Evolutionary conservation across 108 stramenopile genomes (phyloP), one percentile per base, ranked within the genome.

Genomic region (Craspedostauros australis): DNA sequence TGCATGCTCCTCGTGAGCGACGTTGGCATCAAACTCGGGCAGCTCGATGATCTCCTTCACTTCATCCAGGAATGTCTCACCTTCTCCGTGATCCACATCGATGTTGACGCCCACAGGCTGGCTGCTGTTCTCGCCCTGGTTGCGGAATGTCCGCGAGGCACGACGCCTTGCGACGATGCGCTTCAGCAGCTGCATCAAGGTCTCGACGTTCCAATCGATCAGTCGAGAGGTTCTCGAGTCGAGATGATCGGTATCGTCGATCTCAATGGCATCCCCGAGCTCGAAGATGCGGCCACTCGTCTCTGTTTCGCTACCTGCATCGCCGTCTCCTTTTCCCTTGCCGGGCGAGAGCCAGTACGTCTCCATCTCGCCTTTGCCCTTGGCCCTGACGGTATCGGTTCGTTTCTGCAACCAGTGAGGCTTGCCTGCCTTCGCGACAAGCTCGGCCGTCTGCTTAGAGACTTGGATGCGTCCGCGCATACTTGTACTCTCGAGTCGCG

Each of bases 351-450:
- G 14, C 52, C 51, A 67, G 34, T 48, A 79, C 0, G 77, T 79
- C 46, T 66, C 60, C 57, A 79, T 73, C 20, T 67, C 42, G 7
- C 73, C 73, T 56, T 79, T 75, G 0, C 77, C 77, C 46, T 79
- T 79, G 0, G 66, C 77, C 11, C 32, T 18, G 8, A 78, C 65
- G 12, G 36, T 20, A 1, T 37, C 15, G 25, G 70, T 52, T 15
- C 77, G 44, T 36, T 51, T 36, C n/a, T 66, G 53, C 24, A 66
- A 45, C 60, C 71, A 66, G 27, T 68, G 31, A 27, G 44, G 27
- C n/a, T 37, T 49, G 20, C 11, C 33, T 3, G 47, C 55, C 22
- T 19, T 46, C 28, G 39, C 47, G 0, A 79, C 32, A 23, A 74
- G 54, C n/a, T 68, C 54, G 22, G 63, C 71, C 26, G 66, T 64